Evolutionary conservation across 306 rosid genomes (phyloP).

Genomic region (Vigna hirtella): DNA sequence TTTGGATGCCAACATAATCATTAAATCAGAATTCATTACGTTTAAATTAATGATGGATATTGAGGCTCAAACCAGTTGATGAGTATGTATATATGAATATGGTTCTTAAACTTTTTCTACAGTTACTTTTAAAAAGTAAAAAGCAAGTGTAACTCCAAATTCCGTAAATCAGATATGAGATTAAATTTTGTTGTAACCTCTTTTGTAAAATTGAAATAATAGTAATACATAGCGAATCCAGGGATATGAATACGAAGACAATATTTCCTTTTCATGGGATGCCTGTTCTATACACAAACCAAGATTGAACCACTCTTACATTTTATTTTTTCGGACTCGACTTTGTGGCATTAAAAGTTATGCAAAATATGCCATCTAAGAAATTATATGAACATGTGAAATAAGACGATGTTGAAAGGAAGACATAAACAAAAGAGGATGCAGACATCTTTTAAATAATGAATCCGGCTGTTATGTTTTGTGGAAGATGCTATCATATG

Average conservation of each 20-base stretch:
- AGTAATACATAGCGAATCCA: not conserved
- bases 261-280: too few species aligned
- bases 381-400: too few species aligned
- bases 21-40: constrained; percentile 3
- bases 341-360: not conserved
- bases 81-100: not conserved
- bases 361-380: too few species aligned
- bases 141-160: not conserved
- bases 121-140: not conserved
- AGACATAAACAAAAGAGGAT: not conserved
- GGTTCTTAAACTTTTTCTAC: not conserved
- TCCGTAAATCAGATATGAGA: not conserved
- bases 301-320: too few species aligned
- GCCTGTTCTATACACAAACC: too few species aligned
- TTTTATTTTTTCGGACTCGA: too few species aligned
- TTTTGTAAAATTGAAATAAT: not conserved
- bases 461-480: constrained; percentile 15
- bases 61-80: constrained; percentile 13
- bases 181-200: not conserved
- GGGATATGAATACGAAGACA: too few species aligned
- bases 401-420: too few species aligned
- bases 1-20: constrained; percentile 3
- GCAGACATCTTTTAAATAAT: constrained; percentile 23
- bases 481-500: constrained; percentile 20
- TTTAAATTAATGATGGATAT: constrained; percentile 23